These are phyloP conservation scores for Hemileia vastatrix DNA, from an alignment of 1,284 basidiomycete genomes.

Conservation along the genomic window DNA sequence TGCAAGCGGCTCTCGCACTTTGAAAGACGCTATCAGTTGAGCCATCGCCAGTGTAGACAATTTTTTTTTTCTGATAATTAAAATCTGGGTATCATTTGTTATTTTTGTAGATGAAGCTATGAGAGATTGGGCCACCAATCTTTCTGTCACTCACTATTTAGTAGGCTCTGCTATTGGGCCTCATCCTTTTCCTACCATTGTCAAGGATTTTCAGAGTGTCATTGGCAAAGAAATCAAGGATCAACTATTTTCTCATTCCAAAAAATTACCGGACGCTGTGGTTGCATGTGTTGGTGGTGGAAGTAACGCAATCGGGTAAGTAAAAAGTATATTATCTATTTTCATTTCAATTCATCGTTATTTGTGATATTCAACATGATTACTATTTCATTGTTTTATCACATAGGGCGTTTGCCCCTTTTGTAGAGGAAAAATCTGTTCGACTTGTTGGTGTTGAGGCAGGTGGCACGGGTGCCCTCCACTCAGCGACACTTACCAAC, in stretches of 20 bases:
- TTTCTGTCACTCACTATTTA: conserved; percentile 77
- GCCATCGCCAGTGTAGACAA: background rate
- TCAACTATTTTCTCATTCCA: conserved; percentile 63
- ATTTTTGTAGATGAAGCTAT: conserved; percentile 61
- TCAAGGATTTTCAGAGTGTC: conserved; percentile 93
- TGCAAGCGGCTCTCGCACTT: conserved; percentile 81
- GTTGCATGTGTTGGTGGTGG: conserved; percentile 97
- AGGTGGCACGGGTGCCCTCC: conserved; percentile 62
- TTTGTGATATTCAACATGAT: background rate
- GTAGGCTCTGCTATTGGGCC: conserved; percentile 96
- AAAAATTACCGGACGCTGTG: conserved; percentile 84
- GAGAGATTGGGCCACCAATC: conserved; percentile 96
- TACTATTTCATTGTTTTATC: too few relatives aligned
- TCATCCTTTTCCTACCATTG: conserved; percentile 97
- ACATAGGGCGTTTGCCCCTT: conserved; percentile 71
- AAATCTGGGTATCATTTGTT: background rate
- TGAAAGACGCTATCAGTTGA: conserved; percentile 85
- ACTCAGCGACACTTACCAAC: conserved; percentile 83
- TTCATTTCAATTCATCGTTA: background rate
- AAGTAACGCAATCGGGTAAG: conserved; percentile 79
- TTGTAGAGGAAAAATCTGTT: conserved; percentile 74
- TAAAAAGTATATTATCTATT: background rate
- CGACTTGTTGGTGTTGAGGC: conserved; percentile 88
- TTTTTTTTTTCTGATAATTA: conserved; percentile 24
- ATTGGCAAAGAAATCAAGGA: conserved; percentile 91